Percentiles rank a stretch among this genome's conserved stretches.
These are phyloP conservation scores for Petunia secreta DNA, from an alignment of 257 asterid genomes.

Conservation along the genomic window DNA sequence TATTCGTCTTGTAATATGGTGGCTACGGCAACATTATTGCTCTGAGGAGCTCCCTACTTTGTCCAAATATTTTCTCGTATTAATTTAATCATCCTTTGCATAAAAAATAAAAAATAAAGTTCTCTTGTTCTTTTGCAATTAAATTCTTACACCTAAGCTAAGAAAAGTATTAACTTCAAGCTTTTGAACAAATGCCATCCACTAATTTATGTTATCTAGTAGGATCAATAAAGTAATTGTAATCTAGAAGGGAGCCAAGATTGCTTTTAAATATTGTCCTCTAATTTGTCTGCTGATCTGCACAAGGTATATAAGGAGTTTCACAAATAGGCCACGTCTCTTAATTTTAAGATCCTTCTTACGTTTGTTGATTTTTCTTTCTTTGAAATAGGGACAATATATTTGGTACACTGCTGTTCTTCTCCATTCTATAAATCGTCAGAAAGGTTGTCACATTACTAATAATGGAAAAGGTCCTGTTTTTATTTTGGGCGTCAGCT, in stretches of 20 bases:
- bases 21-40: no score
- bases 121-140: no score
- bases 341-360: not conserved
- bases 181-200: not conserved
- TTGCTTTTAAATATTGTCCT: not conserved
- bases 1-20: no score
- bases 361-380: constrained; percentile 14
- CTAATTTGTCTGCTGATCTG: not conserved
- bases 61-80: no score
- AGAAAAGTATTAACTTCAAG: not conserved
- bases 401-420: not conserved
- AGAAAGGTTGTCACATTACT: not conserved
- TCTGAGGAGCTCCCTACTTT: no score
- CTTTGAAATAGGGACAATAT: not conserved
- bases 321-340: not conserved
- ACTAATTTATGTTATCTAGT: not conserved
- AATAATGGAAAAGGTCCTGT: not conserved
- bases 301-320: no score
- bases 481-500: not conserved
- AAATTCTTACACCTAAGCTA: not conserved
- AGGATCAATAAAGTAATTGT: not conserved
- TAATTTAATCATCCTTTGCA: no score
- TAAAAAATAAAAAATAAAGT: not conserved
- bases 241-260: not conserved
- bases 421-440: not conserved